Evolutionary conservation across 192 early-diverging fungal genomes (phyloP), one percentile per base, ranked within the genome.

Genomic region (Coemansia sp.): DNA sequence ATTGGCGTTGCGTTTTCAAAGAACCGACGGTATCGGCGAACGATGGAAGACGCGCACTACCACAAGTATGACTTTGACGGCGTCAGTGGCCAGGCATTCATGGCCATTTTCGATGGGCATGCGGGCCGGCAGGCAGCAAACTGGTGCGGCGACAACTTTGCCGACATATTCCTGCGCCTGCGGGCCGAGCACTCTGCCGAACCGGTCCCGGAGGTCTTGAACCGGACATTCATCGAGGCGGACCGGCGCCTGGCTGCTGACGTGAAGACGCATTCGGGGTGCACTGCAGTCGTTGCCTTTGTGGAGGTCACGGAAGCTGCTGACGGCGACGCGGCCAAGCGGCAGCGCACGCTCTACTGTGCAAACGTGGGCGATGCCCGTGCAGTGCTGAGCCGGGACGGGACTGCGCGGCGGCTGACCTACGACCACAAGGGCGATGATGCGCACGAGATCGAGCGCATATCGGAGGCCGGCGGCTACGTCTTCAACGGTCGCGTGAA

Each of bases 401-500:
- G 91, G 22, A 63, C 70, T 29, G 96, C 94, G 1, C 67, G 86
- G 16, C 76, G 96, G 33, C 78, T 99, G 8, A 90, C 94, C 5
- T 99, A 97, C 55, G 96, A 99, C 75, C 96, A 99, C 77, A 99
- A 99, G 66, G 96, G 94, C 19, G 89, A 88, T 17, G 94, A 99
- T 62, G 62, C 77, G 18, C 75, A 78, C 29, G 96, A 99, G 64
- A 84, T 83, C n/a, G 85, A 86, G 43, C 79, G 96, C 45, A 91
- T 99, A 30, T 72, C 86, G 17, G 96, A 96, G 40, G 78, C 87
- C 8, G 96, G 96, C 23, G 96, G 96, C 11, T 97, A 95, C 64
- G 83, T 99, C 16, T 88, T 99, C 78, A 99, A 99, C 63, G 90
- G 92, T 48, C 84, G 96, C 7, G 96, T 99, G 18, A 99, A 97